Evolutionary conservation across 305 asterid genomes (phyloP).

Genomic region (Fraxinus nigra): DNA sequence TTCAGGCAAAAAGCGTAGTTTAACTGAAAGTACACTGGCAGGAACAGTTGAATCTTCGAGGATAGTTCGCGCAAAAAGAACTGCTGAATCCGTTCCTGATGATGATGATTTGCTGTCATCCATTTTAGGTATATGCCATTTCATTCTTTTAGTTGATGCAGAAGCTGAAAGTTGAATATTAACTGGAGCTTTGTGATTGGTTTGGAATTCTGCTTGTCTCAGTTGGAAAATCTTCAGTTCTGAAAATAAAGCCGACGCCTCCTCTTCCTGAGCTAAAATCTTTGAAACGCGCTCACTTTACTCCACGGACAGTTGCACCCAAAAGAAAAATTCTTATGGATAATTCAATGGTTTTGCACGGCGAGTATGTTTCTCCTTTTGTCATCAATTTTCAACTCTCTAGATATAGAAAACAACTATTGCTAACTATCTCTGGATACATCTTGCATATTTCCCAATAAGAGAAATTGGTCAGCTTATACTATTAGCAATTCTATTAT

Average conservation of each 20-base stretch:
- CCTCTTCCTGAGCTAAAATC: not conserved
- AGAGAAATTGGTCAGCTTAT: not conserved
- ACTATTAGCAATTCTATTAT: not conserved
- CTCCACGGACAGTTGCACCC: not conserved
- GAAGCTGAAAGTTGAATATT: not conserved
- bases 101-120: slow-evolving; percentile 89
- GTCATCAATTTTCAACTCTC: not conserved
- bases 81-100: slow-evolving; percentile 61
- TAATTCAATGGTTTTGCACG: not conserved
- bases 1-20: slow-evolving; percentile 74
- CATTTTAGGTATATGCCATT: slow-evolving; percentile 62
- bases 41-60: slow-evolving; percentile 75
- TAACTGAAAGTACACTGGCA: slow-evolving; percentile 80
- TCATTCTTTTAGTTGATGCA: not conserved
- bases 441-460: not conserved
- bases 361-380: slow-evolving; percentile 1
- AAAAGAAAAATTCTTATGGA: slow-evolving; percentile 2
- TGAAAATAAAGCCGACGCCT: not conserved
- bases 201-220: not conserved
- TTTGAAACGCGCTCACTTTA: not conserved
- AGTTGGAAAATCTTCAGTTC: slow-evolving; percentile 1
- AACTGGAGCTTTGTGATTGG: not conserved
- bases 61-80: slow-evolving; percentile 51
- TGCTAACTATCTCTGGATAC: not conserved
- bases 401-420: not conserved